These are phyloP conservation scores for Coleophoma cylindrospora DNA, from an alignment of 2,329 filamentous ascomycete species.

Conservation along the genomic window DNA sequence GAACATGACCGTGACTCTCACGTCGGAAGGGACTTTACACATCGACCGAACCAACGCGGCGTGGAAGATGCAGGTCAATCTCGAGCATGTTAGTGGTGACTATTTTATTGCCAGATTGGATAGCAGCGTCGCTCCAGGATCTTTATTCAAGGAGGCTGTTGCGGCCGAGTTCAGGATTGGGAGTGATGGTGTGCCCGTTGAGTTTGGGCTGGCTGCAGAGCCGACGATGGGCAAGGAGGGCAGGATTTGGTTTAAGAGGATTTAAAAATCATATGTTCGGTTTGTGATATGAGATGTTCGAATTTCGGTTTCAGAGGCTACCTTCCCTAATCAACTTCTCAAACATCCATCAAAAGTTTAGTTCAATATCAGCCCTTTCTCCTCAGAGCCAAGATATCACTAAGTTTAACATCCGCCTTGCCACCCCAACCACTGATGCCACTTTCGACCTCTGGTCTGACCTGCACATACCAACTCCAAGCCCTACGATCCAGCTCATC, in stretches of 20 bases:
- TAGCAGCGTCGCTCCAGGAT: conserved; percentile 4
- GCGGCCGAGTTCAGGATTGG: conserved; percentile 21
- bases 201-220: conserved; percentile 17
- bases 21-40: conserved; percentile 2
- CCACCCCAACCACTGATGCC: conserved; percentile 80
- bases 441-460: conserved; percentile 69
- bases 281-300: too few species aligned
- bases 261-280: background rate
- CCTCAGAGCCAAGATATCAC: conserved; percentile 59
- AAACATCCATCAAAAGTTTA: too few species aligned
- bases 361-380: conserved; percentile 25
- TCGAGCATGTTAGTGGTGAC: conserved; percentile 23
- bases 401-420: conserved; percentile 65
- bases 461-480: conserved; percentile 76
- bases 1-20: conserved; percentile 15
- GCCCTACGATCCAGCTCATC: conserved; percentile 70
- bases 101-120: conserved; percentile 19
- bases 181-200: conserved; percentile 11
- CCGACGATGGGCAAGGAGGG: conserved; percentile 15
- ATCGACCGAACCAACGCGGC: conserved; percentile 3
- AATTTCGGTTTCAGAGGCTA: too few species aligned
- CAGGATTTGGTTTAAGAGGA: conserved; percentile 22
- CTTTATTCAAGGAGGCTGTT: conserved; percentile 8
- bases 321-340: too few species aligned
- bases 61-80: conserved; percentile 9